A percentile compares a stretch with the other conserved stretches of the same genome.
Evolutionary conservation across 805 yeast species (phyloP).

Genomic region (Candida verbasci): DNA sequence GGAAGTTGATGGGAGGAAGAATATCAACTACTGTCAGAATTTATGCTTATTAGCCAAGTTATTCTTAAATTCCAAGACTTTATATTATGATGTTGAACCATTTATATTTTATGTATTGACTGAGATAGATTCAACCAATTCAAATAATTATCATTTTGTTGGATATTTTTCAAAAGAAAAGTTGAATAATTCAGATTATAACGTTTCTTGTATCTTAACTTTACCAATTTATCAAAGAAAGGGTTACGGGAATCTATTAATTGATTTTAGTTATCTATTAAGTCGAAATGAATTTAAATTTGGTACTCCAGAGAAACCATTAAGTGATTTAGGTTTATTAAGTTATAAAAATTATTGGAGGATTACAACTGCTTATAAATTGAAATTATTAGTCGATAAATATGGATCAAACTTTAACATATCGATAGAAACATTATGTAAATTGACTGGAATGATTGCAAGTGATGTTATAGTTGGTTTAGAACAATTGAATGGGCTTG

Average conservation of each 20-base stretch:
- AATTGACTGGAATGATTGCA: slow-evolving; percentile 76
- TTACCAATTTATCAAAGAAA: slow-evolving; percentile 81
- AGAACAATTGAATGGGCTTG: slow-evolving; percentile 67
- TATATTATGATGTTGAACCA: slow-evolving; percentile 94
- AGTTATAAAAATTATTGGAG: slow-evolving; percentile 91
- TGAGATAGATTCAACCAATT: slow-evolving; percentile 48
- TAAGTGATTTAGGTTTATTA: slow-evolving; percentile 77
- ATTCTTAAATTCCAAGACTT: slow-evolving; percentile 84
- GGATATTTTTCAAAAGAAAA: slow-evolving; percentile 94
- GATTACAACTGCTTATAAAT: slow-evolving; percentile 50
- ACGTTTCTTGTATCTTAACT: slow-evolving; percentile 87
- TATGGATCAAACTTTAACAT: slow-evolving; percentile 15
- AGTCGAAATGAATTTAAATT: slow-evolving; percentile 68
- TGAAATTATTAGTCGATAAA: slow-evolving; percentile 25
- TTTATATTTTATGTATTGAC: slow-evolving; percentile 84
- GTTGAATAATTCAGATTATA: slow-evolving; percentile 68
- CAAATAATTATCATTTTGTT: slow-evolving; percentile 63
- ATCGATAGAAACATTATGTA: slow-evolving; percentile 60
- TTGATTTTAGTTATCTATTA: slow-evolving; percentile 82
- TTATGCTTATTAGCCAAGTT: slow-evolving; percentile 85
- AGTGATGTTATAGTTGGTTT: slow-evolving; percentile 85
- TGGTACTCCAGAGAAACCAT: slow-evolving; percentile 96
- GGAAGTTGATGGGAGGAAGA: slow-evolving; percentile 76
- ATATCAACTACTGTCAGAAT: slow-evolving; percentile 80
- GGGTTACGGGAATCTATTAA: slow-evolving; percentile 85